These are phyloP conservation scores for Somion occarium DNA, from an alignment of 1,284 basidiomycete genomes.

Conservation along the genomic window DNA sequence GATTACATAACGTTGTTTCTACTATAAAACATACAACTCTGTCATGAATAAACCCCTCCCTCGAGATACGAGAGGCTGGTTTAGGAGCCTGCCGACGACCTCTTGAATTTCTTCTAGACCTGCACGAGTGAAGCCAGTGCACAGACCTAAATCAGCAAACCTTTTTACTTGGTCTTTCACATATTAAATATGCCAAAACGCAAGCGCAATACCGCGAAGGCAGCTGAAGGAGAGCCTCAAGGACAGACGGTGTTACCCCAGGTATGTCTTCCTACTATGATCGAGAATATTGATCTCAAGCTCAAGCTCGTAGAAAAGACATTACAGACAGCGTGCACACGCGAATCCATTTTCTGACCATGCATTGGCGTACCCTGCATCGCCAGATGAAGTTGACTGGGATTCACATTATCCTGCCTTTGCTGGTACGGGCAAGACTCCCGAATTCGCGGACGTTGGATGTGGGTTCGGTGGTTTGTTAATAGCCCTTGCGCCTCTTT, in stretches of 20 bases:
- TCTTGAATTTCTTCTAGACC: too few species aligned
- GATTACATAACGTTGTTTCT: not conserved
- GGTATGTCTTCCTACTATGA: constrained; percentile 17
- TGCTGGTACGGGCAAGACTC: constrained; percentile 51
- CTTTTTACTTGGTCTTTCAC: too few species aligned
- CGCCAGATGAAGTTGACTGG: constrained; percentile 84
- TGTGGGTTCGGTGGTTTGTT: constrained; percentile 97
- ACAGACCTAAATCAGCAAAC: too few species aligned
- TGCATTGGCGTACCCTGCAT: constrained; percentile 83
- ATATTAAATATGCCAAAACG: constrained; percentile 31
- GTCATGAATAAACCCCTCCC: not conserved
- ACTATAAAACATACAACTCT: too few species aligned
- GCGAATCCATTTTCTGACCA: constrained; percentile 99
- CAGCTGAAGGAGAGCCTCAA: constrained; percentile 8
- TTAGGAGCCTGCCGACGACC: not conserved
- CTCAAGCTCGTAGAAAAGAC: constrained; percentile 69
- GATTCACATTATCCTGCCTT: constrained; percentile 79
- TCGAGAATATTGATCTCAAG: constrained; percentile 1
- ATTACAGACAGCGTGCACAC: constrained; percentile 96
- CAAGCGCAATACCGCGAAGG: constrained; percentile 29
- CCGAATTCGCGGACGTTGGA: constrained; percentile 96
- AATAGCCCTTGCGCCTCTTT: constrained; percentile 86
- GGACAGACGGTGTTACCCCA: constrained; percentile 29
- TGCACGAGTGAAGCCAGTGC: too few species aligned
- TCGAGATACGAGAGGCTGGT: not conserved